Base-by-base conservation (phyloP, 1,139 yeast genomes). In the Hanseniaspora gamundiae region DNA sequence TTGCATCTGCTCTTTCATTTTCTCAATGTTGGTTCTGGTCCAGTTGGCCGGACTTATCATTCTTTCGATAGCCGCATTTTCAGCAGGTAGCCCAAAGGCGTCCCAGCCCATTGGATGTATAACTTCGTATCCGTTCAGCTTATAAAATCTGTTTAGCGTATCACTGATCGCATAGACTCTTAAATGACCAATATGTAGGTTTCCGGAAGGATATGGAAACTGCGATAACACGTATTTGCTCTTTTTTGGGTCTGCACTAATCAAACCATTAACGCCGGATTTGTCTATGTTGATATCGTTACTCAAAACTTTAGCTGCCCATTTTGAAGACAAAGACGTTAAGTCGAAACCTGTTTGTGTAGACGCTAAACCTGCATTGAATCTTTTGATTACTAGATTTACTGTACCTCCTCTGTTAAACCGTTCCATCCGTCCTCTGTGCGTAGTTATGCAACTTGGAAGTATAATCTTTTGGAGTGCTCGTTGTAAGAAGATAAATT, bases 41-140 rank as follows among this genome's bases (percentile, higher is more conserved):
- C 98, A 91, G 0, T 64, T 70, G 0, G 76, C 74, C 0, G 98
- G 96, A 50, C 77, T 78, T 14, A 84, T 71, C 0, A 79, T 78
- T 50, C 94, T 67, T 58, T 88, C 95, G 27, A 85, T 78, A 0
- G 98, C 98, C 0, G 98, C 98, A 62, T 91, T 91, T 59, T 91
- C 98, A 0, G 98, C 98, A 0, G 98, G 98, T 35, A 91, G 68
- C 0, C 98, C 98, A 68, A 91, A 91, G 0, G 97, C 95, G 67
- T 91, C 98, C 96, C 97, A 91, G 0, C 98, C 98, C 94, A 91
- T 88, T 0, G 98, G 96, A 59, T 91, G 95, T 5, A 88, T 70
- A 16, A 88, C 95, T 38, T 78, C 67, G 50, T 71, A 74, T 0
- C 95, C 96, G 46, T 73, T 74, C 64, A 84, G 72, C 50, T 93